These are phyloP conservation scores for Aurifilum marmelostoma DNA, from an alignment of 2,329 filamentous ascomycete genomes.

Conservation along the genomic window DNA sequence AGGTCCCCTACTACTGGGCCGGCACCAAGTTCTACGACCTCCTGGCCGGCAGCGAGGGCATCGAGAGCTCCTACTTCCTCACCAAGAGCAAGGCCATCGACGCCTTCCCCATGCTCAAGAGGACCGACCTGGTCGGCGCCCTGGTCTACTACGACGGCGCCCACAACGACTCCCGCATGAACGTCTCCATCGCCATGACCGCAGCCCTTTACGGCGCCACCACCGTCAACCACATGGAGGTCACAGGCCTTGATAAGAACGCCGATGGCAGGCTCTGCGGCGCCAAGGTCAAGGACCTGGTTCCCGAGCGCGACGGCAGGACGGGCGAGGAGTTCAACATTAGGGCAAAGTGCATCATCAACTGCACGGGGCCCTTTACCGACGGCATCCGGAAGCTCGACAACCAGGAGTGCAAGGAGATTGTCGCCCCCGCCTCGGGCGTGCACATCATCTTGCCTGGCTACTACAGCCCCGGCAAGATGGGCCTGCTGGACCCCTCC, in stretches of 20 bases:
- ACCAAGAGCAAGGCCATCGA: constrained; percentile 77
- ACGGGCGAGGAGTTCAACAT: constrained; percentile 65
- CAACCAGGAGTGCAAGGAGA: constrained; percentile 67
- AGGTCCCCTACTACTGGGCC: constrained; percentile 74
- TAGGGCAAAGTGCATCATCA: constrained; percentile 79
- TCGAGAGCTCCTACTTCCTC: constrained; percentile 82
- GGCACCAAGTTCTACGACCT: constrained; percentile 80
- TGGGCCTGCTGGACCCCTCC: constrained; percentile 80
- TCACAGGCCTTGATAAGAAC: constrained; percentile 75
- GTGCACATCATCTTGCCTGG: constrained; percentile 84
- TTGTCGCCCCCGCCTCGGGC: constrained; percentile 79
- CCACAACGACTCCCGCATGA: constrained; percentile 88
- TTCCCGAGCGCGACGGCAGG: constrained; percentile 60
- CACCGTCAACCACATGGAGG: constrained; percentile 80
- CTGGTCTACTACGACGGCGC: constrained; percentile 87
- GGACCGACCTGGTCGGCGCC: constrained; percentile 73
- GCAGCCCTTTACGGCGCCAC: constrained; percentile 80
- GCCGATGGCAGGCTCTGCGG: constrained; percentile 69
- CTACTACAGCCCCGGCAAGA: constrained; percentile 76
- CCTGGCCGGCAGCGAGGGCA: constrained; percentile 78
- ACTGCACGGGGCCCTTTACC: constrained; percentile 81
- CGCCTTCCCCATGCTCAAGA: constrained; percentile 77
- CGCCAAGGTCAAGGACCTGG: constrained; percentile 66
- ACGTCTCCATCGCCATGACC: constrained; percentile 80
- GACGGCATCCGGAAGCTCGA: constrained; percentile 83